Evolutionary conservation across 345 rosid species (phyloP), one percentile per base, ranked within the genome.

Genomic region (Cardiospermum halicacabum): DNA sequence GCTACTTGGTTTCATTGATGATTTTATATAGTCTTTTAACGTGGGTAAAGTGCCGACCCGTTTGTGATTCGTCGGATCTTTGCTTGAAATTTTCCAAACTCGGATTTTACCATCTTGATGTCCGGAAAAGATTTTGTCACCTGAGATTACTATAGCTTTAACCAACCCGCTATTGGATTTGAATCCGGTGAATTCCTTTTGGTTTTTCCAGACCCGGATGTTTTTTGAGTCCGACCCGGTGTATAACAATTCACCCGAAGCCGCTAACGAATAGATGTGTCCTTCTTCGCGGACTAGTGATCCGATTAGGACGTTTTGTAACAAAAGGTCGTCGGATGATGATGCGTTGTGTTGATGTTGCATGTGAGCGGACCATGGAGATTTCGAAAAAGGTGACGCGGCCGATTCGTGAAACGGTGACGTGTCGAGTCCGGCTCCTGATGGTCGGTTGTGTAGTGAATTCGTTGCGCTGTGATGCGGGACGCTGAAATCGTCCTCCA

Each of bases 91-190:
- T 63, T 74, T 88, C 98, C 98, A 92, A 1, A 92, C 79, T 10
- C 98, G 80, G 25, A 90, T 85, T 72, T 88, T 90, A 26, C 98
- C 98, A 45, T 93, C 98, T 72, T 91, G 97, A 75, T 90, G 98
- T 1, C 97, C 97, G 0, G 91, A 62, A 58, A 93, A 93, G 42
- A 93, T 85, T 62, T 70, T 80, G 21, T 80, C 89, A 5, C 81
- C 78, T 0, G 89, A 76, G 25, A 93, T 74, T 16, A 90, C 80
- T 4, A 93, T 86, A 1, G 98, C 86, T 53, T 93, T 90, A 0
- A 93, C 97, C 74, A 90, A 70, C 7, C 98, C 97, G 4, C 94
- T 85, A 27, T 84, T 82, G 1, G 90, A 88, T 79, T 88, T 90
- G 74, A 93, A 93, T 39, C 86, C 92, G 0, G 90, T 76, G 67